Base-by-base conservation (phyloP, 2,329 filamentous ascomycete genomes). In the Orbilia ellipsospora region DNA sequence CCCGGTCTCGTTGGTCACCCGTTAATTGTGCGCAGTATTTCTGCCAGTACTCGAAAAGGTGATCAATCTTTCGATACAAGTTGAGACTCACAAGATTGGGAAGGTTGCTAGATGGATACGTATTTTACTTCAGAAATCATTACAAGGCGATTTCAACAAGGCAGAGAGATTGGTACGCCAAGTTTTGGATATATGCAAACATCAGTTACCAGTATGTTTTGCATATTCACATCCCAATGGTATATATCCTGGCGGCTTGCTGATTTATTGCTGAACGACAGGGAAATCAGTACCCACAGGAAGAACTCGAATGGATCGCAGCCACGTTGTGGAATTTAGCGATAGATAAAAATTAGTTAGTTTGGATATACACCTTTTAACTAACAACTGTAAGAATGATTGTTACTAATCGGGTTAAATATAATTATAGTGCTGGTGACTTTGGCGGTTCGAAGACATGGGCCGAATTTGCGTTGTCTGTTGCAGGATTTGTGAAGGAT, bases 261-360 rank as follows among this genome's bases (percentile, higher is more conserved):
- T n/a, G n/a, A n/a, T 18, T 57, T 12, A 2, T 36, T 48, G 3
- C 13, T 23, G 78, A 83, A 20, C 80, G 44, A 52, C 10, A 44
- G 65, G 36, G 54, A 50, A 56, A 80, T 0, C 81, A 82, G 0
- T 92, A 92, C 80, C 91, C 92, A 0, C 79, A 83, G 0, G 85
- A 87, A 2, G 92, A 95, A 80, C 82, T 94, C 0, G 89, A 93
- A 79, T 95, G 91, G 90, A 86, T 95, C n/a, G 88, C 88, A 65
- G 79, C 78, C n/a, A 78, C 77, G 15, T 45, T 77, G 31, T 80
- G 79, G 79, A 80, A 80, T 68, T 70, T 77, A 20, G 78, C 77
- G 18, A 73, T 80, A 50, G 79, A 80, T 57, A 78, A 78, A 56
- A 78, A 77, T 59, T 78, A 78, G 79, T 80, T 70, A 42, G 73